Base-by-base conservation (phyloP, 371 early-diverging fungal species). In the Rhizopus sp. region DNA sequence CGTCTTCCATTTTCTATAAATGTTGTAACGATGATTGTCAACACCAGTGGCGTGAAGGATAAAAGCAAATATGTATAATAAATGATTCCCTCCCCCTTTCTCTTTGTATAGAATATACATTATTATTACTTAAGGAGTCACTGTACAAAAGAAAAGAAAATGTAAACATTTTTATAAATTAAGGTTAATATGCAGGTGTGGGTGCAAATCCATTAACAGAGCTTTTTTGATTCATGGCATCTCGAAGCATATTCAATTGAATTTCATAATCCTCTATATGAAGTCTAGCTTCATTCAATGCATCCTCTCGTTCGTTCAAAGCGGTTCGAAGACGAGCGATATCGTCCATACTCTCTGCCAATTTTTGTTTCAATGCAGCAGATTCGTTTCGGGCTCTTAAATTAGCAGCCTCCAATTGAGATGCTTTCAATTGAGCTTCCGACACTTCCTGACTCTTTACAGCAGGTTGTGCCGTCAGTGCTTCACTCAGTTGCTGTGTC, bases 1-100 rank as follows among this genome's bases (percentile, higher is more conserved):
- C 98, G 31, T 89, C 87, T 81, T 88, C 95, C 12, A 90, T 88
- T 30, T 95, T 95, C 73, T 96, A 87, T 82, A 92, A 90, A 66
- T 91, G 92, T 61, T 84, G 84, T 57, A 84, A 83, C 44, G 70
- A 76, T 33, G 68, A 76, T 13, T 93, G 93, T 53, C 77, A 79
- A n/a, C 68, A 86, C 66, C 89, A 90, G 61, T 93, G 92, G 92
- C 82, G 85, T 54, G 92, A 91, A 69, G 78, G 78, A 56, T 78
- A 75, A 63, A 55, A 9, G 23, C n/a, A 8, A 6, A 15, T 50
- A 5, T 42, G n/a, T 42, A 42, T n/a, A 42, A 42, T 42, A 42
- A 42, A 42, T 42, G 44, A 42, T 42, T 42, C 44, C 44, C 44
- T n/a, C n/a, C 44, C 13, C 15, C 23, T 23, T 23, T 23, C 23